Evolutionary conservation across 75 land plant species (phyloP).

Genomic region (Sequoia sempervirens): DNA sequence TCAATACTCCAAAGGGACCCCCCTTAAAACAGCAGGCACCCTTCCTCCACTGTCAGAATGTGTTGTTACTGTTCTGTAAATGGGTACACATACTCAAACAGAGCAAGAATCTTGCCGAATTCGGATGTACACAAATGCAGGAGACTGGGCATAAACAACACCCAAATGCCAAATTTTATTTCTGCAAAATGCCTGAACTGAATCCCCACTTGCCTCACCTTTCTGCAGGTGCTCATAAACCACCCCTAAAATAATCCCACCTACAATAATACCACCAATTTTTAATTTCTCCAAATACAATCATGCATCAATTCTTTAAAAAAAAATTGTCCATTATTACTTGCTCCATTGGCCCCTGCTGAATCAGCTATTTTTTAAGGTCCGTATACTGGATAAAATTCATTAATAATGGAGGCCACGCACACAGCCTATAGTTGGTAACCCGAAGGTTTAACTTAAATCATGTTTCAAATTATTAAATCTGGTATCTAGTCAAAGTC

Average conservation of each 20-base stretch:
- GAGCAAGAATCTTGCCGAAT: constrained; percentile 7
- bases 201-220: constrained; percentile 4
- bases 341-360: background rate
- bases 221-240: background rate
- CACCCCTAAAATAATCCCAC: background rate
- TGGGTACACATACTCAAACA: constrained; percentile 1
- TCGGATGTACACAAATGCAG: background rate
- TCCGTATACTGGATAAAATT: background rate
- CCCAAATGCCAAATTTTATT: background rate
- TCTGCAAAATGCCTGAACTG: constrained; percentile 4
- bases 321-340: background rate
- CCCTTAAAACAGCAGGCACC: background rate
- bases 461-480: constrained; percentile 6
- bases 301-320: background rate
- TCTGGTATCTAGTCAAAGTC: background rate
- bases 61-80: background rate
- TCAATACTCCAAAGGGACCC: background rate
- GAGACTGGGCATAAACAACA: background rate
- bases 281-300: background rate
- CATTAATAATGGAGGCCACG: background rate
- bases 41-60: constrained; percentile 1
- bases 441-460: background rate
- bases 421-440: background rate
- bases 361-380: background rate
- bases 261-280: background rate